A percentile compares a stretch with the other conserved stretches of the same genome.
phyloP scores from a whole-genome alignment of 768 basidiomycete species.

The Calvatia gigantea region DNA sequence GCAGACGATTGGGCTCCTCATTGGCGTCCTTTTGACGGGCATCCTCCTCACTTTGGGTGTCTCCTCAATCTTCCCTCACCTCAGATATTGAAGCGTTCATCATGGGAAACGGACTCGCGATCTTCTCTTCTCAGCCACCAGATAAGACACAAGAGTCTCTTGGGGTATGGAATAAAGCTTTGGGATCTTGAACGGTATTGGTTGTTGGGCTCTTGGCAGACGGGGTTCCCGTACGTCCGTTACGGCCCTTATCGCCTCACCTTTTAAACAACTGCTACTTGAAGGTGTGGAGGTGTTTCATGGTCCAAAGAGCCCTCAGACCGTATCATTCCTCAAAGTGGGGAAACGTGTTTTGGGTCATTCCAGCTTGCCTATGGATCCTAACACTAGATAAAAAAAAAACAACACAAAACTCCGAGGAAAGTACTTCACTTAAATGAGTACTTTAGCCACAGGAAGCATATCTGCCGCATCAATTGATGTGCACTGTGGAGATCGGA shows the following conservation, averaged over 20 bases:
- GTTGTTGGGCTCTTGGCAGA: background rate
- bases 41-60: background rate
- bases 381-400: background rate
- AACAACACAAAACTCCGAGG: background rate
- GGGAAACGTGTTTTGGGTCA: background rate
- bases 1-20: background rate
- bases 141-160: too few relatives aligned
- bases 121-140: too few relatives aligned
- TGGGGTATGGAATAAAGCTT: background rate
- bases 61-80: background rate
- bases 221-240: background rate
- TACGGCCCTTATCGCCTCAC: background rate
- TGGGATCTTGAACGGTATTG: background rate
- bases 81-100: background rate
- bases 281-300: background rate
- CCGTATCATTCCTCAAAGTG: background rate
- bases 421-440: background rate
- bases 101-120: background rate
- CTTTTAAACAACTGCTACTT: background rate
- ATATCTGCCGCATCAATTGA: background rate
- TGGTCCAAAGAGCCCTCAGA: background rate
- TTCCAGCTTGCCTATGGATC: background rate
- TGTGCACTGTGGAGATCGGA: too few relatives aligned
- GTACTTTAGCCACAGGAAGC: background rate
- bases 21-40: background rate